phyloP scores from a whole-genome alignment of 805 yeast genomes.

The Suhomyces sp. region DNA sequence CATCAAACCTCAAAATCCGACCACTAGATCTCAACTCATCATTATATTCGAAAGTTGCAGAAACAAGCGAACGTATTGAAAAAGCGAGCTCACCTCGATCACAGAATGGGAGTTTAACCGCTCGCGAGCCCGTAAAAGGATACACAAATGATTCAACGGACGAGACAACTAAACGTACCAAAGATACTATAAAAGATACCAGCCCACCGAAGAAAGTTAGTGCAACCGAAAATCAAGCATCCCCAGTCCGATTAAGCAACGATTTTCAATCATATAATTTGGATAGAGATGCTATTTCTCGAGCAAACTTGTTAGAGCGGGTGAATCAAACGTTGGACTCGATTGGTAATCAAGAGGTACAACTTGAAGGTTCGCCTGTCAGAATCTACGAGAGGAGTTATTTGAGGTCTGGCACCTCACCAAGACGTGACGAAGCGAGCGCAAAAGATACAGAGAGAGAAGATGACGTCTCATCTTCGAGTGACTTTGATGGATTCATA shows the following conservation, averaged over 20 bases:
- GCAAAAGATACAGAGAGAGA: background rate
- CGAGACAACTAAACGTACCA: background rate
- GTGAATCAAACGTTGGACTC: conserved; percentile 12
- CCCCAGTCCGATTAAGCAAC: background rate
- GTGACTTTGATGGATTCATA: conserved; percentile 8
- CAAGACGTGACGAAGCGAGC: conserved; percentile 7
- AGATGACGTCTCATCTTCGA: conserved; percentile 4
- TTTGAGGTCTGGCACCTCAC: conserved; percentile 9
- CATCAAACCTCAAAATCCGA: conserved; percentile 17
- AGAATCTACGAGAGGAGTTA: conserved; percentile 4
- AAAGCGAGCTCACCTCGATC: background rate
- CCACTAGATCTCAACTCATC: conserved; percentile 7
- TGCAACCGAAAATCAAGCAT: background rate
- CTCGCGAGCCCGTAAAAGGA: background rate
- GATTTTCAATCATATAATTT: background rate
- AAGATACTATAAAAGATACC: background rate
- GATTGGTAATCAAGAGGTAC: conserved; percentile 4
- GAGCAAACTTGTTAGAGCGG: conserved; percentile 11
- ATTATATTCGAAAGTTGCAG: background rate
- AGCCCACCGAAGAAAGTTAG: background rate
- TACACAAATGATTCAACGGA: background rate
- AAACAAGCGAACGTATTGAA: background rate
- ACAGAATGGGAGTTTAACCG: background rate
- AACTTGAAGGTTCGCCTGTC: background rate
- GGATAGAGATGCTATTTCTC: conserved; percentile 8